phyloP scores from a whole-genome alignment of 441 rosid genomes.

The Pelargonium fulgidum region DNA sequence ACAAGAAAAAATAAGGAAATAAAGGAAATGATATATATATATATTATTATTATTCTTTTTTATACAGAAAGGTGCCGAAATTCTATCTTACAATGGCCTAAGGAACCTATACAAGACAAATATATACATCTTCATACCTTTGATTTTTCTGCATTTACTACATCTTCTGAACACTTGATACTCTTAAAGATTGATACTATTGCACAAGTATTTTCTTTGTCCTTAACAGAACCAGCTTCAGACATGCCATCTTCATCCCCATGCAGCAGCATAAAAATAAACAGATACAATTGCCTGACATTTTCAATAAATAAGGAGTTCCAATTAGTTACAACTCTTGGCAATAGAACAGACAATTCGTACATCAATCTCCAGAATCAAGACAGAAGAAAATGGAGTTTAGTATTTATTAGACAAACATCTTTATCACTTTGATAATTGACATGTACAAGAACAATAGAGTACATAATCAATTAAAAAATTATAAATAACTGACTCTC shows the following conservation, averaged over 20 bases:
- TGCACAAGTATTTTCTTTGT: constrained; percentile 51
- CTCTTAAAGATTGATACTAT: constrained; percentile 52
- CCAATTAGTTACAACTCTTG: background rate
- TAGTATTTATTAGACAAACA: background rate
- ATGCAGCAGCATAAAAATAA: constrained; percentile 59
- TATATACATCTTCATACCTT: constrained; percentile 52
- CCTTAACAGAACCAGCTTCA: constrained; percentile 51
- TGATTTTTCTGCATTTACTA: constrained; percentile 59
- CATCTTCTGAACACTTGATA: constrained; percentile 78
- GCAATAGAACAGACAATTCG: background rate
- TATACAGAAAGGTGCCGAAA: too few species aligned
- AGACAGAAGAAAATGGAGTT: background rate
- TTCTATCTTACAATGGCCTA: too few species aligned
- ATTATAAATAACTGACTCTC: background rate
- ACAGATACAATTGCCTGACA: constrained; percentile 70
- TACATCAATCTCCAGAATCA: background rate
- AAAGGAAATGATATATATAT: constrained; percentile 11
- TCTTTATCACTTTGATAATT: background rate
- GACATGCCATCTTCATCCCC: constrained; percentile 84
- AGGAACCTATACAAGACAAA: too few species aligned
- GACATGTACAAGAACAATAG: background rate
- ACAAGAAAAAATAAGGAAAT: background rate
- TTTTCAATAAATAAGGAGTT: background rate
- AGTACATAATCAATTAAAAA: background rate
- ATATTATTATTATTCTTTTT: too few species aligned